Base-by-base conservation (phyloP, 108 stramenopile species). In the Cyclotella sp. region DNA sequence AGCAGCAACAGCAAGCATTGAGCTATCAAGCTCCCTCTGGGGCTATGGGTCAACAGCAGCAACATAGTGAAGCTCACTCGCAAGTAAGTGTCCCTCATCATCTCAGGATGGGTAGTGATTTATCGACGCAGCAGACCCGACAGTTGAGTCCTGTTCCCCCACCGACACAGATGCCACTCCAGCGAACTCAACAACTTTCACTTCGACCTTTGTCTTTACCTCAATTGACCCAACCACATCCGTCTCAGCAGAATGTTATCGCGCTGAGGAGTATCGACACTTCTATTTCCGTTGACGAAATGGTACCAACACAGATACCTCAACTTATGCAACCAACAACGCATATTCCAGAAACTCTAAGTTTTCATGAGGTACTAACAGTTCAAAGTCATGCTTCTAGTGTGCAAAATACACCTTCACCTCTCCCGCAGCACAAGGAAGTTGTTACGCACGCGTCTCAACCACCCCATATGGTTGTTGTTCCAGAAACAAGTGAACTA, bases 61-160 rank as follows among this genome's bases (percentile, higher is more conserved):
- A 85, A 40, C 61, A 58, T 47, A 47, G 57, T 47, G 78, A 66
- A 45, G 34, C 77, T 62, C 82, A 78, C 53, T 73, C 71, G 24
- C 46, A 72, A n/a, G 21, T 63, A 21, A 75, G 51, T 27, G 39
- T 57, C 46, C 62, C 44, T 16, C 77, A 85, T 43, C 66, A 68
- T 55, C 71, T 68, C 46, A 79, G 67, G 19, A 52, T 68, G 14
- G 28, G 29, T 10, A 68, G 67, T 21, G 67, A 68, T 68, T 53
- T 68, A 59, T 46, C 73, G n/a, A 44, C 57, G 15, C 74, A 75
- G 60, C 68, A 55, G 42, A 44, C 21, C 43, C 73, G 83, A 63
- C 77, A 72, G 43, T 77, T 73, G 42, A 72, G 79, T 59, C 49
- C 29, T 68, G 42, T 72, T 21, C 76, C 57, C 15, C 65, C 64